Percentiles rank a stretch among this genome's conserved stretches.
These are phyloP conservation scores for Scenedesmus sp. DNA, from an alignment of 163 green algal genomes.

Conservation along the genomic window DNA sequence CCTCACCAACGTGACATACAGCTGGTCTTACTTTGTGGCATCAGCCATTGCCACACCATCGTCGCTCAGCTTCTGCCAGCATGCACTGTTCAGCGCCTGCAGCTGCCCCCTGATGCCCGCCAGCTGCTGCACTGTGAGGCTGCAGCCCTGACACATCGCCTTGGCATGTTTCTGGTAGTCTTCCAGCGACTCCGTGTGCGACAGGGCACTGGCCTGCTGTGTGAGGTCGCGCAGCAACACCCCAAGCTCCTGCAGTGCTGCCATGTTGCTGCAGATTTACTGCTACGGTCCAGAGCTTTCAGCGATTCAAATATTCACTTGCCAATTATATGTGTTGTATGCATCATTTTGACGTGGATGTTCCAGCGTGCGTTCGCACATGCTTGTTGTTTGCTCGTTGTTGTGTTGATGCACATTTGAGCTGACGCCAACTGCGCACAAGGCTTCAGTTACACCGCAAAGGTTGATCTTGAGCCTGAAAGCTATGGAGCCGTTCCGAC, in stretches of 20 bases:
- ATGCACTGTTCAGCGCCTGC: neutral
- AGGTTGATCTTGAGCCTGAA: neutral
- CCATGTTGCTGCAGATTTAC: neutral
- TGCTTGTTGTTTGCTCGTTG: neutral
- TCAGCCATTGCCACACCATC: conserved; percentile 42
- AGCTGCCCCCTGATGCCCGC: neutral
- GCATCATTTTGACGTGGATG: neutral
- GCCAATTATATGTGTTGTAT: neutral
- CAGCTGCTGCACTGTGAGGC: conserved; percentile 39
- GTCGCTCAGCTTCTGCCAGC: conserved; percentile 16
- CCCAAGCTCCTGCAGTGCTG: conserved; percentile 3
- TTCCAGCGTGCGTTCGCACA: neutral
- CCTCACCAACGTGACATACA: neutral
- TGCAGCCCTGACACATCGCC: conserved; percentile 23
- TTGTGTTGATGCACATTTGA: neutral
- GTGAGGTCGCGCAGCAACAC: conserved; percentile 37
- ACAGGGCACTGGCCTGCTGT: neutral
- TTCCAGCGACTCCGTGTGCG: conserved; percentile 27
- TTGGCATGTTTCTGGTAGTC: conserved; percentile 37
- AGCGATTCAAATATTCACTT: neutral
- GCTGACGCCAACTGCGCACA: neutral
- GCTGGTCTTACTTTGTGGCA: conserved; percentile 31
- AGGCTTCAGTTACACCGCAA: neutral
- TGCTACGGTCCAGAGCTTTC: neutral
- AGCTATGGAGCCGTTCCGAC: neutral